These are phyloP conservation scores for Phytophthora megakarya DNA, from an alignment of 352 stramenopile genomes.

Conservation along the genomic window DNA sequence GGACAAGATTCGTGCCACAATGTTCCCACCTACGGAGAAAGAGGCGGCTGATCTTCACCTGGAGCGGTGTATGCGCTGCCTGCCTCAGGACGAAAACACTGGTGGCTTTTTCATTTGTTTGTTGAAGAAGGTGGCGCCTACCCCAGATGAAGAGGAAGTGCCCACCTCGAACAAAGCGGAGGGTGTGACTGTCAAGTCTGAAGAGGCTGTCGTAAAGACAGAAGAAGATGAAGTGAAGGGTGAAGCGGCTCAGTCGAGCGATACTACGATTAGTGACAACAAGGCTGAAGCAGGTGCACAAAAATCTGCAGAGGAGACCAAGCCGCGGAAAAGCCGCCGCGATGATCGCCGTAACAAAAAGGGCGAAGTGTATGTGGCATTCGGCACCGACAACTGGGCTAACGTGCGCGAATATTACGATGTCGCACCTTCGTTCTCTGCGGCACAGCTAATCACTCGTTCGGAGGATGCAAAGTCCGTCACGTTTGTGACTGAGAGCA, in stretches of 20 bases:
- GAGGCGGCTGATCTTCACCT: conserved; percentile 84
- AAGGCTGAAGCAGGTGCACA: conserved; percentile 26
- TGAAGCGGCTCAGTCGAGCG: conserved; percentile 10
- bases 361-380: conserved; percentile 80
- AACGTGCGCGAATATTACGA: conserved; percentile 81
- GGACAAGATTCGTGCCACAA: conserved; percentile 82
- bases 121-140: conserved; percentile 90
- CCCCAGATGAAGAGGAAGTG: conserved; percentile 44
- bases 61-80: conserved; percentile 95
- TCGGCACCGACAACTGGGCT: conserved; percentile 60
- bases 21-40: conserved; percentile 90
- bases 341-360: conserved; percentile 59
- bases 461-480: conserved; percentile 87
- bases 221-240: conserved; percentile 23
- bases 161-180: conserved; percentile 6
- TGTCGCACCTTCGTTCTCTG: conserved; percentile 68
- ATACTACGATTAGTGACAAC: conserved; percentile 21
- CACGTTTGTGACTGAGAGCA: conserved; percentile 86
- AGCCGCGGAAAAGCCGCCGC: conserved; percentile 39
- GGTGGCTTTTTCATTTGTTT: conserved; percentile 99
- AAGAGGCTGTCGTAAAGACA: conserved; percentile 22
- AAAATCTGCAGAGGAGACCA: conserved; percentile 32
- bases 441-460: conserved; percentile 84
- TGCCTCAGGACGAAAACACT: conserved; percentile 96
- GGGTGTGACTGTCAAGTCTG: conserved; percentile 6